Evolutionary conservation across 1,284 basidiomycete species (phyloP).

Genomic region (Ustilago bromivora): DNA sequence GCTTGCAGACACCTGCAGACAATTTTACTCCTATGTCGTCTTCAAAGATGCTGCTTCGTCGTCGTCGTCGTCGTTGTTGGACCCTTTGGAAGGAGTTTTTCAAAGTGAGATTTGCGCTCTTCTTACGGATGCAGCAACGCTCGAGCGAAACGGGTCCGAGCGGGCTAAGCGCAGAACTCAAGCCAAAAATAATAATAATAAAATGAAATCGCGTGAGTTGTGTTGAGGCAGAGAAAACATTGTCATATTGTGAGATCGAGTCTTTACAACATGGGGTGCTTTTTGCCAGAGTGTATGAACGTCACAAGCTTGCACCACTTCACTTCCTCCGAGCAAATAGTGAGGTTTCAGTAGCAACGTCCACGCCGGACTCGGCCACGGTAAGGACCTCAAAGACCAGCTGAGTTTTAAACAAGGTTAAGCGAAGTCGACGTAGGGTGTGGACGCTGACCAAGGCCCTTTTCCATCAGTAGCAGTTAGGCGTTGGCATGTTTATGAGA

Average conservation of each 20-base stretch:
- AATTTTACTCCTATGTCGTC: neutral
- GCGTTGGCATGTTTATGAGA: no score
- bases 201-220: conserved; percentile 5
- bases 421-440: no score
- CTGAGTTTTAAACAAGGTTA: no score
- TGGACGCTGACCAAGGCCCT: no score
- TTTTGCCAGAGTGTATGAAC: neutral
- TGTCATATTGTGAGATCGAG: neutral
- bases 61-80: conserved; percentile 16
- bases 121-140: conserved; percentile 15
- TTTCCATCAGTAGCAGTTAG: no score
- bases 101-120: neutral
- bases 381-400: no score
- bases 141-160: conserved; percentile 34
- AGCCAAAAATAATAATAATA: neutral
- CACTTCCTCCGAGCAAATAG: neutral
- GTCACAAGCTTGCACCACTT: neutral
- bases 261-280: neutral
- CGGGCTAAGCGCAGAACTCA: conserved; percentile 6
- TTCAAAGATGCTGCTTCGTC: conserved; percentile 13
- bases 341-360: no score
- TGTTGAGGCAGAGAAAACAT: neutral
- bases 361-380: no score
- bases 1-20: conserved; percentile 14
- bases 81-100: neutral